These are phyloP conservation scores for Cenchrus fungigraminus DNA, from an alignment of 176 grass and related monocot genomes.

Conservation along the genomic window DNA sequence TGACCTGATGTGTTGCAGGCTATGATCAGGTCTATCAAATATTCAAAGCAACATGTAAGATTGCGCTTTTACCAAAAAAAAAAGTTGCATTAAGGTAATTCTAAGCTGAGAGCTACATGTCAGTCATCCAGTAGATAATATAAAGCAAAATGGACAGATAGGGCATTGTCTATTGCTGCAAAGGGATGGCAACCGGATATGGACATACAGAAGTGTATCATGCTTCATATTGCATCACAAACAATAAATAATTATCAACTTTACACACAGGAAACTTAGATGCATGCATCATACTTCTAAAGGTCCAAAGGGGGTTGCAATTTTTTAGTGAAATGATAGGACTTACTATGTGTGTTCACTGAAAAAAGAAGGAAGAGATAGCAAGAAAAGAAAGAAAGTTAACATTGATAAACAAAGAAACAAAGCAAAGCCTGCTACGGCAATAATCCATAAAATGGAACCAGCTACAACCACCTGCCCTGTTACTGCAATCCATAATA, in stretches of 20 bases:
- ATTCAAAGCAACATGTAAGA: conserved; percentile 18
- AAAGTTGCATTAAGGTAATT: not conserved
- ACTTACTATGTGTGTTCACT: not conserved
- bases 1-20: not conserved
- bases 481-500: not conserved
- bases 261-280: not conserved
- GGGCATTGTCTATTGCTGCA: not conserved
- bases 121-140: not conserved
- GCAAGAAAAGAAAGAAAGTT: not conserved
- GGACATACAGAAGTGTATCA: not conserved
- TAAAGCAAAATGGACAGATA: not conserved
- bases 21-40: conserved; percentile 22
- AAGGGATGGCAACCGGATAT: not conserved
- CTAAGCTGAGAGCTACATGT: not conserved
- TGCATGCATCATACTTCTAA: not conserved
- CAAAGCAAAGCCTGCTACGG: not conserved
- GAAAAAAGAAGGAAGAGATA: not conserved
- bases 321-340: not conserved
- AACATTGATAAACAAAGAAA: not conserved
- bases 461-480: too few relatives aligned
- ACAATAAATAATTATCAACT: not conserved
- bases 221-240: not conserved
- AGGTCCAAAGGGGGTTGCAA: not conserved
- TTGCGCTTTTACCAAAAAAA: not conserved
- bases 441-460: too few relatives aligned